Evolutionary conservation across 169 alveolate species (phyloP), one percentile per base, ranked within the genome.

Genomic region (Cryptosporidium xiaoi): DNA sequence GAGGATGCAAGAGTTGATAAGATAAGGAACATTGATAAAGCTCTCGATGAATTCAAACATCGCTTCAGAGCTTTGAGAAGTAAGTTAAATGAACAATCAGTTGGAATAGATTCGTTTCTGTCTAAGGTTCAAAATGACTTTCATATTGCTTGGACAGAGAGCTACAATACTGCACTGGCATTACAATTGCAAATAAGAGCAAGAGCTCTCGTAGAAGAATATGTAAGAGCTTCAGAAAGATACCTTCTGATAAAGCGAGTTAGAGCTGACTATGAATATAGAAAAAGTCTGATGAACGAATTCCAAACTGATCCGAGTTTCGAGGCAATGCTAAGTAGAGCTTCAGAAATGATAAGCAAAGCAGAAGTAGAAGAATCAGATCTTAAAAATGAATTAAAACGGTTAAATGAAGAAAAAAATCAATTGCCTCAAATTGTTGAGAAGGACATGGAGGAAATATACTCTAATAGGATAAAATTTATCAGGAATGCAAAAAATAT

Each of bases 191-290:
- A 69, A 55, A 29, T 69, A 24, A 69, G 83, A 20, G 51, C 83
- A 29, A 51, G 83, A 55, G 56, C 48, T 18, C 56, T 69, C 13
- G 83, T 69, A 53, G 83, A 69, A 55, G 83, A 69, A 53, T 69
- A 69, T 53, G 83, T 69, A 15, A 51, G 67, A 33, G 67, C 58
- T 55, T 69, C 83, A 0, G 83, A 69, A 62, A n/a, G 83, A 10
- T 69, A 69, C 56, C 48, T 69, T 15, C 20, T 69, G 51, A 51
- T 69, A n/a, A 51, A 69, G 48, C 34, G 83, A 20, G 83, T 69
- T 33, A 69, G 33, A 13, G 83, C 83, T 51, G 83, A 69, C 27
- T 69, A 53, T 69, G 83, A 69, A 53, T 69, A 69, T 69, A 51
- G 83, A 53, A 69, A 55, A 31, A 69, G 83, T 55, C 29, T 69